A percentile compares a stretch with the other conserved stretches of the same genome.
These are phyloP conservation scores for Saccharomycopsis guyanensis DNA, from an alignment of 805 yeast genomes.

Conservation along the genomic window DNA sequence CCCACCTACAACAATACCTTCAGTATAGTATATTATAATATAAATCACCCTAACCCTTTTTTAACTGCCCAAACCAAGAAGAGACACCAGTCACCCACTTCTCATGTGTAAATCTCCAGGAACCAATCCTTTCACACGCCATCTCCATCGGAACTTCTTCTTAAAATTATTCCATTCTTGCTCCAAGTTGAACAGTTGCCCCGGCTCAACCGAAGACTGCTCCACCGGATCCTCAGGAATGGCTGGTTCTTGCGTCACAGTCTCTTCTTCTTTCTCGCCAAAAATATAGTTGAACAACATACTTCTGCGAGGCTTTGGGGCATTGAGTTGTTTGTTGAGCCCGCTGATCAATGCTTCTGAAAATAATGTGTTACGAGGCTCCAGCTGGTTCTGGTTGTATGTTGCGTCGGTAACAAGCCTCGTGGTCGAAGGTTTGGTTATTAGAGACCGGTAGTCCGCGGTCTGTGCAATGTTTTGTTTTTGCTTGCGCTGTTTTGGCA, in stretches of 20 bases:
- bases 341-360: slow-evolving; percentile 29
- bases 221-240: slow-evolving; percentile 22
- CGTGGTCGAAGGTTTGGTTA: slow-evolving; percentile 7
- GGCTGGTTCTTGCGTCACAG: neutral
- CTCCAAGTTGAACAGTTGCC: slow-evolving; percentile 11
- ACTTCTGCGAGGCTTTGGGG: neutral
- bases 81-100: no score
- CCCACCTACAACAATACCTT: no score
- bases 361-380: slow-evolving; percentile 20
- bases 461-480: slow-evolving; percentile 18
- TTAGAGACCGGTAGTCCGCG: slow-evolving; percentile 16
- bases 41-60: no score
- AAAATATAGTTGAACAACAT: neutral
- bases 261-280: neutral
- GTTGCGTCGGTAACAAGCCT: slow-evolving; percentile 9
- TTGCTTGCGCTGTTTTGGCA: slow-evolving; percentile 8
- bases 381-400: slow-evolving; percentile 9
- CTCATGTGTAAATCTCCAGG: slow-evolving; percentile 25
- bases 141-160: slow-evolving; percentile 41
- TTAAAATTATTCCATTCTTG: slow-evolving; percentile 26
- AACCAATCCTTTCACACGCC: slow-evolving; percentile 41
- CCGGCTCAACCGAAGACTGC: neutral
- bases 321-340: slow-evolving; percentile 27
- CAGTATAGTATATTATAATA: no score
- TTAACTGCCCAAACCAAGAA: no score